A percentile compares a stretch with the other conserved stretches of the same genome.
phyloP scores from a whole-genome alignment of 371 early-diverging fungal species.

The Chytridium lagenaria region DNA sequence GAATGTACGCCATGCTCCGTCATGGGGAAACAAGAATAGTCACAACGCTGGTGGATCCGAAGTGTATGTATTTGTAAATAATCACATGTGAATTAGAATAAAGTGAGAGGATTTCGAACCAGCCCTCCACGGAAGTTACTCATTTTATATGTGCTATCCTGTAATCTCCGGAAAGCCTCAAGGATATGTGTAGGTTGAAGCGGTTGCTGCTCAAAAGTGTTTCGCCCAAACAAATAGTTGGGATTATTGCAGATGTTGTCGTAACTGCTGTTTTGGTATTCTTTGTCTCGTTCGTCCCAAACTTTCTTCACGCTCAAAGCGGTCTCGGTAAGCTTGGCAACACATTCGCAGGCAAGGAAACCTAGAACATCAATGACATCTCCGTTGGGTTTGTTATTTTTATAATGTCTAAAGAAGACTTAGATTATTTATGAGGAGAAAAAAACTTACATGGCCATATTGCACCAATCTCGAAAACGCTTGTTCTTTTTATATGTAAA shows the following conservation, averaged over 20 bases:
- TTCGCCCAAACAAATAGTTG: slow-evolving; percentile 75
- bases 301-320: slow-evolving; percentile 79
- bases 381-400: slow-evolving; percentile 86
- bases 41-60: not conserved
- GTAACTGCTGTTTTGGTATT: slow-evolving; percentile 17
- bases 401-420: slow-evolving; percentile 36
- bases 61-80: not conserved
- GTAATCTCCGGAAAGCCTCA: slow-evolving; percentile 73
- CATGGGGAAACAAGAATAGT: slow-evolving; percentile 45
- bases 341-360: slow-evolving; percentile 96
- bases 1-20: slow-evolving; percentile 36
- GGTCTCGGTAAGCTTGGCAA: slow-evolving; percentile 86
- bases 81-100: slow-evolving; percentile 27
- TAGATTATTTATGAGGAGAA: not conserved
- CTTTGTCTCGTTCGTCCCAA: slow-evolving; percentile 41
- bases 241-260: slow-evolving; percentile 28
- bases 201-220: slow-evolving; percentile 80
- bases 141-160: slow-evolving; percentile 36
- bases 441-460: slow-evolving; percentile 76
- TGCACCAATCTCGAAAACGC: slow-evolving; percentile 95
- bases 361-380: slow-evolving; percentile 97
- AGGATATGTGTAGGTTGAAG: slow-evolving; percentile 85
- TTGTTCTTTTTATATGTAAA: slow-evolving; percentile 96
- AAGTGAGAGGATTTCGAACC: slow-evolving; percentile 23
- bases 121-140: slow-evolving; percentile 45